Percentiles rank a stretch among this genome's conserved stretches.
phyloP scores from a whole-genome alignment of 2,329 filamentous ascomycete species.

The Didymella glomerata region DNA sequence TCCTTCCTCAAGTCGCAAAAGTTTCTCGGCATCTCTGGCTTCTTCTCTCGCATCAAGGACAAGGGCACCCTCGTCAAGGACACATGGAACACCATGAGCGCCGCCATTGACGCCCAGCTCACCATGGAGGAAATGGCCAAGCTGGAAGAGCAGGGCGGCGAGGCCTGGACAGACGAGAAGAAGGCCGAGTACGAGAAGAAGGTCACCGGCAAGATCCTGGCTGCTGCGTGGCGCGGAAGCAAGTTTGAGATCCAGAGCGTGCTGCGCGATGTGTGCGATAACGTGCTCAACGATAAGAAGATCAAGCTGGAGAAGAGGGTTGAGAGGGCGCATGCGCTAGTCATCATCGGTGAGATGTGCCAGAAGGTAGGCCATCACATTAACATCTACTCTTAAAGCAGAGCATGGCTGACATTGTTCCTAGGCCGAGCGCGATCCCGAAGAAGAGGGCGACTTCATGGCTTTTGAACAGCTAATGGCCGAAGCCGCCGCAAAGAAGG shows the following conservation, averaged over 20 bases:
- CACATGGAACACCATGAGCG: slow-evolving; percentile 97
- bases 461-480: slow-evolving; percentile 98
- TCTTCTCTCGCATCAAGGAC: slow-evolving; percentile 92
- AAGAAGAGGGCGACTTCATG: slow-evolving; percentile 98
- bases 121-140: slow-evolving; percentile 99
- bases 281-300: slow-evolving; percentile 79
- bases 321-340: slow-evolving; percentile 87
- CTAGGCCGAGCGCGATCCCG: slow-evolving; percentile 85
- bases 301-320: slow-evolving; percentile 84
- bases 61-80: slow-evolving; percentile 98
- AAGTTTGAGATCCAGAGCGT: slow-evolving; percentile 99
- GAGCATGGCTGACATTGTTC: not conserved
- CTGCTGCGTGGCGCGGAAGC: slow-evolving; percentile 93
- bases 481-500: slow-evolving; percentile 94
- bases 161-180: slow-evolving; percentile 98
- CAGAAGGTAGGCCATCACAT: slow-evolving; percentile 69
- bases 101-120: slow-evolving; percentile 95
- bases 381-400: not conserved
- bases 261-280: slow-evolving; percentile 91
- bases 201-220: slow-evolving; percentile 97
- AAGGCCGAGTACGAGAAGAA: slow-evolving; percentile 93
- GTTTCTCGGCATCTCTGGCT: slow-evolving; percentile 93
- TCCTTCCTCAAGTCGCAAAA: slow-evolving; percentile 94
- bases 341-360: slow-evolving; percentile 89
- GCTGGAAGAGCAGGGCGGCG: slow-evolving; percentile 90